Evolutionary conservation across 495 filamentous ascomycete genomes (phyloP), one percentile per base, ranked within the genome.

Genomic region (Friedmanniomyces endolithicus): DNA sequence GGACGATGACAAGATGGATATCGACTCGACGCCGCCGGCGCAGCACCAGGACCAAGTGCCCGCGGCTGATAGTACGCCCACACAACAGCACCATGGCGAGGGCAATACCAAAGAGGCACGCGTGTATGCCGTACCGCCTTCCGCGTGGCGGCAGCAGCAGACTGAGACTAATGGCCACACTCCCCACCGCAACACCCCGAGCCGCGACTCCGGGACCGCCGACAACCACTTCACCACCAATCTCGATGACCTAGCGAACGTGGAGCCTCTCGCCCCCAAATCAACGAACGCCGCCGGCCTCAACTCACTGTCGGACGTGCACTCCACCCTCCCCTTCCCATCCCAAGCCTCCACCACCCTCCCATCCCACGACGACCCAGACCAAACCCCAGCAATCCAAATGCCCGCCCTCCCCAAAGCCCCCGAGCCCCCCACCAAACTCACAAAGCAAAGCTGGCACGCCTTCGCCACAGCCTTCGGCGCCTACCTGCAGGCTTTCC

Each of bases 401-500:
- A 74, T 86, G 8, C 88, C 88, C 0, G 66, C 72, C 11, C 73
- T 81, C 1, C 89, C 89, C 0, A 75, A 74, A 53, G 76, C 74
- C 1, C 68, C 68, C 12, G 61, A 71, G 0, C 66, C 72, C 45
- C 72, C 75, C 0, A 69, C 70, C 2, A 68, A 69, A 4, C 58
- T 71, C 0, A 71, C 75, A 12, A 52, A 64, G 39, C 9, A 54
- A 4, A 57, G 45, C 41, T 87, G 80, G 76, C 67, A 71, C 17
- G 71, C 68, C 8, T 92, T 89, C 63, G 71, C 80, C 2, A 65
- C 67, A 0, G 71, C 75, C 11, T 87, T 94, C 72, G 67, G 74
- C 16, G 58, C 63, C 1, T 95, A 95, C 68, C 75, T 90, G 68
- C 65, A 64, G n/a, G 75, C 78, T 20, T 95, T 82, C 81, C 75